A percentile compares a stretch with the other conserved stretches of the same genome.
Conservation (phyloP, 2,329 filamentous ascomycete genomes). For the Claviceps pusilla region DNA sequence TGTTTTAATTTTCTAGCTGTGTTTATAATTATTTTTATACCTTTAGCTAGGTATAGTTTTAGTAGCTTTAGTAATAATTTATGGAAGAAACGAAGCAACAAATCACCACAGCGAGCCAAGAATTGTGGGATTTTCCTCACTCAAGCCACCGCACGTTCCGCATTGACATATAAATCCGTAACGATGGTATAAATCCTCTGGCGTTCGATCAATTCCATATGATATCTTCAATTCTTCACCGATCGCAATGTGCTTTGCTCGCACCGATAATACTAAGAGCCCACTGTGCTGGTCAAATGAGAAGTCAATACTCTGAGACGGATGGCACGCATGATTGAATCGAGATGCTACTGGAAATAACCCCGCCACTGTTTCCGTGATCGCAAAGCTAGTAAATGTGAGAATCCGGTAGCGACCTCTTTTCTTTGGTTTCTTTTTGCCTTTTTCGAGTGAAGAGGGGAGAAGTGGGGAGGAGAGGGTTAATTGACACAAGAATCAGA, state of each 20-base stretch:
- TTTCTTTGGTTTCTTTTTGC: neutral
- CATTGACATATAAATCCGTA: slow-evolving; percentile 42
- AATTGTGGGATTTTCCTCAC: slow-evolving; percentile 3
- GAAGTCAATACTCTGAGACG: slow-evolving; percentile 29
- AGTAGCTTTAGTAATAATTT: too few relatives aligned
- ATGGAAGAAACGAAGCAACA: neutral
- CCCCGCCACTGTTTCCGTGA: slow-evolving; percentile 18
- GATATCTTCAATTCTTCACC: slow-evolving; percentile 38
- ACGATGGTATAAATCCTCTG: slow-evolving; percentile 22
- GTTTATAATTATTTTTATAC: too few relatives aligned
- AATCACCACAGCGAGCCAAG: neutral
- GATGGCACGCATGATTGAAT: slow-evolving; percentile 43
- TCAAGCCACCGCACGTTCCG: slow-evolving; percentile 25
- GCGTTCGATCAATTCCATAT: slow-evolving; percentile 25
- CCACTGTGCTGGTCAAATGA: slow-evolving; percentile 19
- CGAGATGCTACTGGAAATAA: slow-evolving; percentile 37
- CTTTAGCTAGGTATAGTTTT: too few relatives aligned
- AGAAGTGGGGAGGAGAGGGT: too few relatives aligned
- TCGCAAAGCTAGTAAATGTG: slow-evolving; percentile 8
- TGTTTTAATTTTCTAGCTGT: too few relatives aligned
- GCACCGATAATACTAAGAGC: slow-evolving; percentile 27
- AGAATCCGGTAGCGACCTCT: neutral
- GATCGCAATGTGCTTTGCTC: slow-evolving; percentile 17
- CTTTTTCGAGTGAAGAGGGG: neutral
- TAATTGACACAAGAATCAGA: neutral